phyloP scores from a whole-genome alignment of 768 basidiomycete species.

The Gloeophyllum trabeum region DNA sequence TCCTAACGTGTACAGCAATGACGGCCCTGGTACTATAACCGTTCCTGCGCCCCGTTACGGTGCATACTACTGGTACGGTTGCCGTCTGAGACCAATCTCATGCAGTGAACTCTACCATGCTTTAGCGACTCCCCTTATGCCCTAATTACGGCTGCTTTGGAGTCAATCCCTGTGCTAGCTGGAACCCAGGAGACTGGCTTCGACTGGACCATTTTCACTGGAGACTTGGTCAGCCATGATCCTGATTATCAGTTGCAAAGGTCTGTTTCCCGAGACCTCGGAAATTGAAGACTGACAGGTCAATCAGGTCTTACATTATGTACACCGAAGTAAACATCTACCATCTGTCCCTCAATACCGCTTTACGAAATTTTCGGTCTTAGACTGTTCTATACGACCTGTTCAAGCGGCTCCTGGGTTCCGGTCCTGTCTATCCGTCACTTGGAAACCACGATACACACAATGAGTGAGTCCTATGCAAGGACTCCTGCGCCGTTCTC shows the following conservation, averaged over 20 bases:
- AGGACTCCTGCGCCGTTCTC: background rate
- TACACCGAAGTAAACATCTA: constrained; percentile 67
- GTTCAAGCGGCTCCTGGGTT: constrained; percentile 47
- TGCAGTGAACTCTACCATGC: too few relatives aligned
- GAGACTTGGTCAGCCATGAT: constrained; percentile 69
- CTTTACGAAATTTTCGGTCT: too few relatives aligned
- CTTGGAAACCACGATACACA: constrained; percentile 74
- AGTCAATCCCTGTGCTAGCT: constrained; percentile 58
- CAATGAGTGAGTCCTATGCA: constrained; percentile 34
- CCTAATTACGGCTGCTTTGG: constrained; percentile 44
- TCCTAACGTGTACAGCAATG: constrained; percentile 32
- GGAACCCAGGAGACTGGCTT: constrained; percentile 52
- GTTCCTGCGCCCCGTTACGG: constrained; percentile 62
- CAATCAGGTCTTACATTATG: constrained; percentile 45
- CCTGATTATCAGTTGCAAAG: constrained; percentile 49
- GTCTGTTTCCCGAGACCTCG: constrained; percentile 23
- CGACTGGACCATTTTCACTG: constrained; percentile 57
- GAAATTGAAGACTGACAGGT: too few relatives aligned
- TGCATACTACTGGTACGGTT: constrained; percentile 39
- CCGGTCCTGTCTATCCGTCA: constrained; percentile 65
- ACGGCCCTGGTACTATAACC: constrained; percentile 37
- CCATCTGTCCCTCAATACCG: too few relatives aligned
- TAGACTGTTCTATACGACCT: constrained; percentile 59
- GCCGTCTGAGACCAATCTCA: background rate
- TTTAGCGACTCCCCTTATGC: constrained; percentile 55